Evolutionary conservation across 2,329 filamentous ascomycete species (phyloP), one percentile per base, ranked within the genome.

Genomic region (Colletotrichum salicis): DNA sequence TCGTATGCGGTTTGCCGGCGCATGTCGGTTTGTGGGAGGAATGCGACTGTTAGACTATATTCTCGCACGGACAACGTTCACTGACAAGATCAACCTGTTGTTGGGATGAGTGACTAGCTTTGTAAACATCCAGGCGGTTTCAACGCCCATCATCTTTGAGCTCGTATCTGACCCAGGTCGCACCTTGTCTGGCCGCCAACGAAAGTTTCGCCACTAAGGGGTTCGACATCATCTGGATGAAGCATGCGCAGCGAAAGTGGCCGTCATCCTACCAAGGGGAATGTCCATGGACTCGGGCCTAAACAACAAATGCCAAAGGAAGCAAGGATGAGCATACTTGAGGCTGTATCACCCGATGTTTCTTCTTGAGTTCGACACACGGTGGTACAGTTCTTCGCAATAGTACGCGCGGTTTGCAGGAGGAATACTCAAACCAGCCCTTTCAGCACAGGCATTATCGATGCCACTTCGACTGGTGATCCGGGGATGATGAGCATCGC

Each of bases 81-180:
- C 61, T 55, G 27, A 15, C 22, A 19, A 29, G 51, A 55, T 15
- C n/a, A 22, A 2, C 13, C 13, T 37, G 22, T 13, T 52, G 61
- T 66, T 62, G 67, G 67, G 67, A 67, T 24, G 61, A 63, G 57
- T 62, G 56, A 67, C 51, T 71, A 71, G 67, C 58, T 19, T 45
- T 29, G 11, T 51, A 54, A 56, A 37, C 59, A 65, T 61, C 64
- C 3, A 35, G 29, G 19, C 29, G 48, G 61, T 27, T 37, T 56
- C 57, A 41, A 61, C 22, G 51, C 22, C 45, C 24, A 54, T 22
- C 52, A 33, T 31, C 37, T 15, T 41, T 31, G 35, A n/a, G 55
- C 48, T 41, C 35, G 33, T 58, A 45, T 56, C 7, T 29, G 2
- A 13, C 29, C 27, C 12, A 12, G 13, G 19, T 29, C 2, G 33